Percentiles rank a stretch among this genome's conserved stretches.
These are phyloP conservation scores for Euphorbia celastroides DNA, from an alignment of 441 rosid species.

Conservation along the genomic window DNA sequence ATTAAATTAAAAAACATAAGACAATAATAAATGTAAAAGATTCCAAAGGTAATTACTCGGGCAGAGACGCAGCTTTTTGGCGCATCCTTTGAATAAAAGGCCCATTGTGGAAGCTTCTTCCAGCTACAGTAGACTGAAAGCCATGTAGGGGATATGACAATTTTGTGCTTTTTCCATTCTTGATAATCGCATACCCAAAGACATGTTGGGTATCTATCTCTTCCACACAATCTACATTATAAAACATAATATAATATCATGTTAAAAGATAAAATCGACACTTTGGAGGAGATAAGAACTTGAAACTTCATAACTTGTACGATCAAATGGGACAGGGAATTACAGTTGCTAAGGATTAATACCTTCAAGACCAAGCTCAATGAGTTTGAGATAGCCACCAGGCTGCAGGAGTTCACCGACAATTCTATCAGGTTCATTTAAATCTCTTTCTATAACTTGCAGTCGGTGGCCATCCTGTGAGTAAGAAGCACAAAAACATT, in stretches of 20 bases:
- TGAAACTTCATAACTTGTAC: no score
- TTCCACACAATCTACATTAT: slow-evolving; percentile 16
- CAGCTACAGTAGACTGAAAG: slow-evolving; percentile 49
- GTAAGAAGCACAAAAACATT: no score
- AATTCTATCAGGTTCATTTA: no score
- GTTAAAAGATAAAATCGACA: no score
- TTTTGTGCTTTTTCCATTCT: slow-evolving; percentile 42
- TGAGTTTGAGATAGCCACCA: no score
- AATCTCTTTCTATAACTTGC: slow-evolving; percentile 5
- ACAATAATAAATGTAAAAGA: slow-evolving; percentile 38
- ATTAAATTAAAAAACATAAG: slow-evolving; percentile 8
- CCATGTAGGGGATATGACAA: slow-evolving; percentile 61
- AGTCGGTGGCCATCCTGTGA: not conserved
- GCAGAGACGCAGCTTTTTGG: slow-evolving; percentile 13
- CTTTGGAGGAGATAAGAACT: not conserved
- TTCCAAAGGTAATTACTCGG: no score
- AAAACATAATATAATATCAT: no score
- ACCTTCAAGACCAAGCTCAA: no score
- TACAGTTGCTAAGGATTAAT: no score
- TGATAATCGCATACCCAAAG: slow-evolving; percentile 66
- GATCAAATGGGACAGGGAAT: no score
- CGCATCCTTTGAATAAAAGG: slow-evolving; percentile 63
- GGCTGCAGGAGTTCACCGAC: no score
- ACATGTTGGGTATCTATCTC: no score
- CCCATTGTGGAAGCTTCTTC: slow-evolving; percentile 40